Evolutionary conservation across 2,329 filamentous ascomycete genomes (phyloP), one percentile per base, ranked within the genome.

Genomic region (Cryoendolithus antarcticus): DNA sequence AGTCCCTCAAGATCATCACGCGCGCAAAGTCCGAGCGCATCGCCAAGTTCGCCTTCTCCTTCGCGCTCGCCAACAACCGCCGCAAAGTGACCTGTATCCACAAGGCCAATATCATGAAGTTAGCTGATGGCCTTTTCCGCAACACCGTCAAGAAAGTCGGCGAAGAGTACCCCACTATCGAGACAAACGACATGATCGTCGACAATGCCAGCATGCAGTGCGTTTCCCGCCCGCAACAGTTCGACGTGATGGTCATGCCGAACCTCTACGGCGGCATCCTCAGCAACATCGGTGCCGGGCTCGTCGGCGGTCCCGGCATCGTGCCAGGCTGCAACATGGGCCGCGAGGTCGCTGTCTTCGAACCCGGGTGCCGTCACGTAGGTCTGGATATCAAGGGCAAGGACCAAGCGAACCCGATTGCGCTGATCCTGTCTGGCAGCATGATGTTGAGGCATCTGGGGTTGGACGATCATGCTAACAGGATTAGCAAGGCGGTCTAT

Each of bases 21-120:
- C 86, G 88, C 57, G 86, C 86, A 66, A 96, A 98, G 77, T 94
- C 86, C 40, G 91, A 98, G 79, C 86, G 91, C 62, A 98, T 98
- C 59, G 86, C 89, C 70, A 94, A 94, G 70, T 98, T 98, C 62
- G 91, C 91, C 51, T 96, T 96, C 65, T 82, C 83, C 62, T 98
- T 98, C 60, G 91, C 91, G 43, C 81, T 96, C 43, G 91, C 91
- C 67, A 98, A 98, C 76, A 89, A 93, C 77, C 80, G 91, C 63
- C 89, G 93, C 75, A 96, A 96, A 82, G 86, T 98, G 42, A 96
- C 91, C 52, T 95, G 89, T 72, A 96, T 98, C 62, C 91, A 98
- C 82, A 98, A 98, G 77, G 91, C 91, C 69, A 98, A 98, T 76
- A 98, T 98, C 72, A 98, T 98, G 91, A 98, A 98, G 77, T 76